phyloP scores from a whole-genome alignment of 768 basidiomycete species.

The Kockovaella imperatae region DNA sequence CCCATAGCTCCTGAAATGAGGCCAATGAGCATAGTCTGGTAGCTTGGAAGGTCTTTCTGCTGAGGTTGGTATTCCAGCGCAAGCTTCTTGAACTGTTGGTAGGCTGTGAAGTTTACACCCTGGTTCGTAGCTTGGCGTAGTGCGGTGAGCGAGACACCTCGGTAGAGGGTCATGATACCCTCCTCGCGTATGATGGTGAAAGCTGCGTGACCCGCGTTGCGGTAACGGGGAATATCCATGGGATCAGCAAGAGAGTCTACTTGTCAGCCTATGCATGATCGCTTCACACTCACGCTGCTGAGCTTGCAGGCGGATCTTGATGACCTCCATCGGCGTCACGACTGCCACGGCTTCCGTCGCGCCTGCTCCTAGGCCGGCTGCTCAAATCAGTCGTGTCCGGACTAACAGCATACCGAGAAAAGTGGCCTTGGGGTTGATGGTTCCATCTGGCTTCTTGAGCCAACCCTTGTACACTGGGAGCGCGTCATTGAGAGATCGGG shows the following conservation, averaged over 20 bases:
- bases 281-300: slow-evolving; percentile 56
- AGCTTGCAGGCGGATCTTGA: slow-evolving; percentile 96
- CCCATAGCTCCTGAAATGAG: slow-evolving; percentile 96
- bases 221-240: slow-evolving; percentile 81
- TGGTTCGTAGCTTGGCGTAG: slow-evolving; percentile 96
- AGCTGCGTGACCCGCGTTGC: slow-evolving; percentile 93
- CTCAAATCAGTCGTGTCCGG: neutral
- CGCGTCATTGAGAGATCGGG: neutral
- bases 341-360: slow-evolving; percentile 90
- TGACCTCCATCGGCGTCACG: slow-evolving; percentile 98
- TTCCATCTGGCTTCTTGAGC: slow-evolving; percentile 66
- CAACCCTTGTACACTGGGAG: slow-evolving; percentile 63
- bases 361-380: slow-evolving; percentile 90
- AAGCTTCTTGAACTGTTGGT: slow-evolving; percentile 88
- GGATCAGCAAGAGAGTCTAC: slow-evolving; percentile 85
- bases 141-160: slow-evolving; percentile 88
- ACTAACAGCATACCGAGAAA: slow-evolving; percentile 70
- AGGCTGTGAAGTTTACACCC: slow-evolving; percentile 96
- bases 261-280: neutral
- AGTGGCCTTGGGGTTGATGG: slow-evolving; percentile 67
- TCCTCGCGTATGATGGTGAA: slow-evolving; percentile 92
- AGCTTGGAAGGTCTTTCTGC: slow-evolving; percentile 64
- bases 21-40: slow-evolving; percentile 92
- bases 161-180: slow-evolving; percentile 72
- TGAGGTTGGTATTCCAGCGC: slow-evolving; percentile 72